These are phyloP conservation scores for Cutaneotrichosporon curvatum DNA, from an alignment of 1,284 basidiomycete species.

Conservation along the genomic window DNA sequence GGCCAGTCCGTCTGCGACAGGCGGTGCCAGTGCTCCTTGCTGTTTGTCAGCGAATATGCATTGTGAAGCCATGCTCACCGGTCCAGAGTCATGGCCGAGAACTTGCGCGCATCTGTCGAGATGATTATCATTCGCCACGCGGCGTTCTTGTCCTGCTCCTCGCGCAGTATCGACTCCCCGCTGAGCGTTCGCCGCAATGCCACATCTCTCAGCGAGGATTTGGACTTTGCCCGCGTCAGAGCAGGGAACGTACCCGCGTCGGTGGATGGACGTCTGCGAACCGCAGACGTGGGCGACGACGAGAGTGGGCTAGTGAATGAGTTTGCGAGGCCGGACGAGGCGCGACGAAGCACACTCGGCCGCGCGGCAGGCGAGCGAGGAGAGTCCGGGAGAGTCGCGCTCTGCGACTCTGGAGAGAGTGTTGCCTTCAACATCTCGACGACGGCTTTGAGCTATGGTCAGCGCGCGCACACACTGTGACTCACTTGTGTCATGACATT, in stretches of 20 bases:
- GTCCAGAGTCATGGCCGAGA: conserved; percentile 39
- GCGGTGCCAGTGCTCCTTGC: conserved; percentile 43
- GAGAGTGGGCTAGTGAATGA: background rate
- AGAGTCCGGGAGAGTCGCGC: background rate
- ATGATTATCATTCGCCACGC: conserved; percentile 46
- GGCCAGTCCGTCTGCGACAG: conserved; percentile 44
- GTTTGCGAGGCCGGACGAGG: background rate
- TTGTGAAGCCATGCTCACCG: conserved; percentile 15
- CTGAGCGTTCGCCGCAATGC: conserved; percentile 40
- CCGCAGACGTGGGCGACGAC: background rate
- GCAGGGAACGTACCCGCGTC: background rate
- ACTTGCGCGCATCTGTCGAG: conserved; percentile 36
- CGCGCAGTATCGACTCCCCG: conserved; percentile 38
- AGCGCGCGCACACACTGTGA: background rate
- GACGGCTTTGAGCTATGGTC: conserved; percentile 29
- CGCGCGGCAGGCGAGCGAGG: background rate
- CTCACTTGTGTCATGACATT: conserved; percentile 33
- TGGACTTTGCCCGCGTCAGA: background rate
- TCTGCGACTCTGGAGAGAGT: background rate
- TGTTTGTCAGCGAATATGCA: background rate
- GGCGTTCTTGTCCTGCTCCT: conserved; percentile 45
- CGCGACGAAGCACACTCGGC: background rate
- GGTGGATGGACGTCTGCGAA: background rate
- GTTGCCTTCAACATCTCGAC: conserved; percentile 31
- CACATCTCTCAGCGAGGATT: conserved; percentile 14